Percentiles rank a stretch among this genome's conserved stretches.
These are phyloP conservation scores for Cordyceps cicadae DNA, from an alignment of 2,329 filamentous ascomycete genomes.

Conservation along the genomic window DNA sequence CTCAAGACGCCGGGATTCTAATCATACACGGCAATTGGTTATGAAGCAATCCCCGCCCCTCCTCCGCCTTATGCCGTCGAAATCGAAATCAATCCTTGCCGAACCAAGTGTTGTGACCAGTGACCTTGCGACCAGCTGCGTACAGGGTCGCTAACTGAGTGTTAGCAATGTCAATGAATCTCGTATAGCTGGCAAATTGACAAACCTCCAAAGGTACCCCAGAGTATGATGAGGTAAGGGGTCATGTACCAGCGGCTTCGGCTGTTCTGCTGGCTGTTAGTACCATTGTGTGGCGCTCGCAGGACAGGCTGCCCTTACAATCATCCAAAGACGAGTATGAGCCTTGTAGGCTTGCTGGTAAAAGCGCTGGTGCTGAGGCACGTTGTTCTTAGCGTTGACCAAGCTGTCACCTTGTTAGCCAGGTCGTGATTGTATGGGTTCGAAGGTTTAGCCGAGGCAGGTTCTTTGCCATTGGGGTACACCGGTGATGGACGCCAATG, in stretches of 20 bases:
- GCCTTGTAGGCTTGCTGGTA: constrained; percentile 67
- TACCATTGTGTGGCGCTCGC: constrained; percentile 11
- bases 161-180: constrained; percentile 14
- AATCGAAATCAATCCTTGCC: constrained; percentile 38
- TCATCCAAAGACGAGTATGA: constrained; percentile 66
- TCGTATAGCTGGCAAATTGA: constrained; percentile 14
- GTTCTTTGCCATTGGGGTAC: neutral
- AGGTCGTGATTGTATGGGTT: constrained; percentile 16
- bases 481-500: neutral
- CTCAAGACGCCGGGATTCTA: neutral
- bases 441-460: constrained; percentile 3
- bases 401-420: constrained; percentile 34
- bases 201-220: constrained; percentile 55
- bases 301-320: constrained; percentile 47
- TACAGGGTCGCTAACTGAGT: constrained; percentile 48
- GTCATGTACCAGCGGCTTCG: constrained; percentile 57
- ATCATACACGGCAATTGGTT: constrained; percentile 1
- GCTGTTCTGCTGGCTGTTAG: constrained; percentile 41
- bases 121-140: constrained; percentile 63
- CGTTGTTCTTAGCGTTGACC: constrained; percentile 67
- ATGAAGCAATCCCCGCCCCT: neutral
- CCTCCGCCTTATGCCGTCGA: neutral
- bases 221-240: constrained; percentile 60
- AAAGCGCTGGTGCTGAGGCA: constrained; percentile 64
- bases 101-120: constrained; percentile 76